Percentiles rank a stretch among this genome's conserved stretches.
These are phyloP conservation scores for Solanum appendiculatum DNA, from an alignment of 257 asterid species.

Conservation along the genomic window DNA sequence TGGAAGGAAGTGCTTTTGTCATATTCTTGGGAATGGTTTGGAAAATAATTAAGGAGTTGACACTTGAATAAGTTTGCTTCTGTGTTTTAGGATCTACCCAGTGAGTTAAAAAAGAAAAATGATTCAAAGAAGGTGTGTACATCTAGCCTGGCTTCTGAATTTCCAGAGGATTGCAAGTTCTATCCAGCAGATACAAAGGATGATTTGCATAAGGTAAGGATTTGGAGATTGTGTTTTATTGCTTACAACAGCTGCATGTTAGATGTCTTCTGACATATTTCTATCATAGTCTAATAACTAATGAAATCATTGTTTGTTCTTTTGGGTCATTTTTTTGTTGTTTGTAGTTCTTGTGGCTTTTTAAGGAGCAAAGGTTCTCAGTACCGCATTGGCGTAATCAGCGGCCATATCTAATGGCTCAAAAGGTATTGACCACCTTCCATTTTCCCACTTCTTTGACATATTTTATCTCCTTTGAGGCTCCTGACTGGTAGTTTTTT, in stretches of 20 bases:
- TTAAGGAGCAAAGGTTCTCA: slow-evolving; percentile 80
- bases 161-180: slow-evolving; percentile 90
- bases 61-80: not conserved
- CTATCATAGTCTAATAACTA: not conserved
- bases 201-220: slow-evolving; percentile 75
- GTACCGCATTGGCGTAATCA: slow-evolving; percentile 84
- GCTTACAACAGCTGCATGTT: not conserved
- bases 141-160: slow-evolving; percentile 65
- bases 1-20: not conserved
- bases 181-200: slow-evolving; percentile 78
- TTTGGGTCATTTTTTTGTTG: not conserved
- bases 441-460: not conserved
- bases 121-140: slow-evolving; percentile 62
- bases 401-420: slow-evolving; percentile 75
- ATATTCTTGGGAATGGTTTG: not conserved
- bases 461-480: not conserved
- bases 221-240: not conserved
- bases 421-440: slow-evolving; percentile 39
- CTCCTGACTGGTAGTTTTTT: not conserved
- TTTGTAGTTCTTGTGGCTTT: slow-evolving; percentile 63
- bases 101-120: slow-evolving; percentile 52
- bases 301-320: not conserved
- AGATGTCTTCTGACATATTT: not conserved
- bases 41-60: not conserved
- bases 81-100: slow-evolving; percentile 59